These are phyloP conservation scores for Ogataea ganodermae DNA, from an alignment of 805 yeast species.

Conservation along the genomic window DNA sequence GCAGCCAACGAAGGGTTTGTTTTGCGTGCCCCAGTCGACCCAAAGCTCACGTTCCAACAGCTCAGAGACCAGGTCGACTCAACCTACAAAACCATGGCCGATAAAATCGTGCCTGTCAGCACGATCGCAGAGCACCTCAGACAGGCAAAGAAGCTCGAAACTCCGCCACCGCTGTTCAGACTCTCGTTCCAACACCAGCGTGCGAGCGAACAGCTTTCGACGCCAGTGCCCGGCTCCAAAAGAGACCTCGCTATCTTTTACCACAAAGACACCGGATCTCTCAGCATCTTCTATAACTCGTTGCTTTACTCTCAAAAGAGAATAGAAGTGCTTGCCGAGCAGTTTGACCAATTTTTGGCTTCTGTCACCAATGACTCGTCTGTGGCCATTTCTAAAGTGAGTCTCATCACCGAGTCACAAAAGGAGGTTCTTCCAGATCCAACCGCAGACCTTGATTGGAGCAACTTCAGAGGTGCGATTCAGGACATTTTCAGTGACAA, in stretches of 20 bases:
- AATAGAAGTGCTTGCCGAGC: slow-evolving; percentile 69
- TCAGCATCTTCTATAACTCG: slow-evolving; percentile 68
- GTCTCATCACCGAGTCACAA: slow-evolving; percentile 71
- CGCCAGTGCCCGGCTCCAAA: slow-evolving; percentile 53
- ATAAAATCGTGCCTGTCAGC: slow-evolving; percentile 49
- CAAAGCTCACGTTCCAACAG: slow-evolving; percentile 54
- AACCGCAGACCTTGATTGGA: slow-evolving; percentile 83
- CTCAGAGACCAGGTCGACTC: slow-evolving; percentile 48
- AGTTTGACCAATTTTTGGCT: slow-evolving; percentile 57
- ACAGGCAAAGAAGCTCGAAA: slow-evolving; percentile 49
- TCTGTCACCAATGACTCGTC: slow-evolving; percentile 40
- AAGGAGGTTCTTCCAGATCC: slow-evolving; percentile 77
- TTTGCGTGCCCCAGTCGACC: slow-evolving; percentile 61
- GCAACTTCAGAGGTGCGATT: slow-evolving; percentile 88
- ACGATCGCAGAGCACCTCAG: slow-evolving; percentile 58
- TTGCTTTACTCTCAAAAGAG: slow-evolving; percentile 72
- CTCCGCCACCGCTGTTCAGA: slow-evolving; percentile 64
- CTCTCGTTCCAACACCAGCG: slow-evolving; percentile 54
- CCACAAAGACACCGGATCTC: slow-evolving; percentile 32
- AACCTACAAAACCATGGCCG: slow-evolving; percentile 38
- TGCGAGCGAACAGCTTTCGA: slow-evolving; percentile 43
- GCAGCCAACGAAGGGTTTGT: slow-evolving; percentile 51
- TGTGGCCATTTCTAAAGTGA: slow-evolving; percentile 56
- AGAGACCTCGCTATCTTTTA: slow-evolving; percentile 64
- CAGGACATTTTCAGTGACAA: slow-evolving; percentile 93